These are phyloP conservation scores for Huntiella abstrusa DNA, from an alignment of 2,329 filamentous ascomycete species.

Conservation along the genomic window DNA sequence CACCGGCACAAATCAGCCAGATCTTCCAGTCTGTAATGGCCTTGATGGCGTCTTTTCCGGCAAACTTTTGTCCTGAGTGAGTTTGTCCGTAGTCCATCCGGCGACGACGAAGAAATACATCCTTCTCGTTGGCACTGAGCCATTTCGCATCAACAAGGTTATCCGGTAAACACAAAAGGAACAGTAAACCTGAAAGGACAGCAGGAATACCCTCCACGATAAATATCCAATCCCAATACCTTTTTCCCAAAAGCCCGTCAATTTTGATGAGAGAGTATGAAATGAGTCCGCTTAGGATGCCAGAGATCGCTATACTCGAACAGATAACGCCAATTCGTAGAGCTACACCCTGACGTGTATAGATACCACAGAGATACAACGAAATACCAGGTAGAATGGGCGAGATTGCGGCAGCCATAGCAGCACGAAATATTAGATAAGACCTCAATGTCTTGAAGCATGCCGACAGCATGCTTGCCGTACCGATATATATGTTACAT, in stretches of 20 bases:
- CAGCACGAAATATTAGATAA: too few relatives aligned
- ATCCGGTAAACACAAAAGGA: not conserved
- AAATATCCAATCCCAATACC: not conserved
- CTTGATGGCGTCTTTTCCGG: not conserved
- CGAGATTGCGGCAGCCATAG: too few relatives aligned
- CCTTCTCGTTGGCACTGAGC: not conserved
- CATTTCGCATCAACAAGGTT: not conserved
- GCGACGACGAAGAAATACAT: not conserved
- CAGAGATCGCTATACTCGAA: not conserved
- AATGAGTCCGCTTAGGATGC: not conserved
- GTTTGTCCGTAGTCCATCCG: conserved; percentile 5
- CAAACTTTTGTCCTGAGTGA: not conserved
- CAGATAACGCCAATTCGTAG: not conserved
- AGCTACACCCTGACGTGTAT: not conserved
- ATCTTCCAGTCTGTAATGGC: conserved; percentile 1
- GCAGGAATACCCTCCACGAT: not conserved
- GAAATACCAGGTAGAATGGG: too few relatives aligned
- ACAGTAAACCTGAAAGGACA: not conserved
- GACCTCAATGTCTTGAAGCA: too few relatives aligned
- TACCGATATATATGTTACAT: too few relatives aligned
- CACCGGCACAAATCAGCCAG: not conserved
- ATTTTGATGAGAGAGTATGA: not conserved
- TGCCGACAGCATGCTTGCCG: too few relatives aligned
- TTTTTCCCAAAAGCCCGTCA: not conserved
- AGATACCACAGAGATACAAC: too few relatives aligned